Conservation (phyloP, 257 asterid genomes). For the Marsdenia floribunda region DNA sequence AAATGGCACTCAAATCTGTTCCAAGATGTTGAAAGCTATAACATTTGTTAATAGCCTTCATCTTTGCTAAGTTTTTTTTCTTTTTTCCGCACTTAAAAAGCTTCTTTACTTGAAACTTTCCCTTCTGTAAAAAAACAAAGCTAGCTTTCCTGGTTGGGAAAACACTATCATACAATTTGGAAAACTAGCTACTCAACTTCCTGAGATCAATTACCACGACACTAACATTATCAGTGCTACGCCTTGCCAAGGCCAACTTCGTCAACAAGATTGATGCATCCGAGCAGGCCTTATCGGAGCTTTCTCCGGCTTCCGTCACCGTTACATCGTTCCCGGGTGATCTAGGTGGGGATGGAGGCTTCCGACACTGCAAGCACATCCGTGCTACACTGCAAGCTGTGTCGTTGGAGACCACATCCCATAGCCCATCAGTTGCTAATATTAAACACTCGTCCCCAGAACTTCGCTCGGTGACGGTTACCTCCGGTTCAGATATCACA, state of each 20-base stretch:
- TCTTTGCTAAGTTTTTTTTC: no score
- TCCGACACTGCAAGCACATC: conserved; percentile 61
- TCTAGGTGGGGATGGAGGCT: conserved; percentile 42
- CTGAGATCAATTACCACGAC: conserved; percentile 83
- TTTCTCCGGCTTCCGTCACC: conserved; percentile 43
- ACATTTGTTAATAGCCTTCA: background rate
- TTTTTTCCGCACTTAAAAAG: no score
- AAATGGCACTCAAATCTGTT: background rate
- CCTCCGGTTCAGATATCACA: conserved; percentile 89
- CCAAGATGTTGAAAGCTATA: background rate
- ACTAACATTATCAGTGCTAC: conserved; percentile 75
- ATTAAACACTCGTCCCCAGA: conserved; percentile 75
- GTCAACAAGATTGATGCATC: conserved; percentile 92
- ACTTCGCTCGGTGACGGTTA: conserved; percentile 55
- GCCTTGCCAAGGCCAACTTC: conserved; percentile 83
- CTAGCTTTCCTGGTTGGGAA: background rate
- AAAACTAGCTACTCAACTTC: background rate
- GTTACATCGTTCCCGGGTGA: conserved; percentile 45
- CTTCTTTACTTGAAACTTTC: no score
- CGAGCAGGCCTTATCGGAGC: conserved; percentile 78
- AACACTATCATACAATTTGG: background rate
- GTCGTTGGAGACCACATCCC: conserved; percentile 91
- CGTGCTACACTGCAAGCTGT: conserved; percentile 96
- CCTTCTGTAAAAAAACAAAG: no score
- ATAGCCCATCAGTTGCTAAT: conserved; percentile 79